A percentile compares a stretch with the other conserved stretches of the same genome.
These are phyloP conservation scores for Dipodascopsis tothii DNA, from an alignment of 805 yeast species.

Conservation along the genomic window DNA sequence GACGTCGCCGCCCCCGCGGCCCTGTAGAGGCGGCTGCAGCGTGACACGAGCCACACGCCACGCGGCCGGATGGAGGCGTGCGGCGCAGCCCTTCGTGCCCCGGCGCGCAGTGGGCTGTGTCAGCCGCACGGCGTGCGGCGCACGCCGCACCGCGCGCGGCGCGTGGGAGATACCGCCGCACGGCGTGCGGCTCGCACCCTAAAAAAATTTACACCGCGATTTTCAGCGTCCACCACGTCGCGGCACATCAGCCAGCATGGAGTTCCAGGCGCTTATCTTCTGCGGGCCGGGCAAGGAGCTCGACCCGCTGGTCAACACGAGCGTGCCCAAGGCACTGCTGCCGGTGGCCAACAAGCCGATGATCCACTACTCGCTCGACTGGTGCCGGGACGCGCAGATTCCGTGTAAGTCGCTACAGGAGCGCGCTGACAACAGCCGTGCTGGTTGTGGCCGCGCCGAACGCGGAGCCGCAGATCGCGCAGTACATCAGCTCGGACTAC, in stretches of 20 bases:
- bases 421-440: constrained; percentile 51
- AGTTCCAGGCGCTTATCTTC: constrained; percentile 80
- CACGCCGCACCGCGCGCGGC: too few relatives aligned
- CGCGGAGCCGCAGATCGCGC: constrained; percentile 41
- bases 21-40: too few relatives aligned
- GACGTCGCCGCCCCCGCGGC: too few relatives aligned
- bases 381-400: constrained; percentile 54
- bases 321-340: constrained; percentile 71
- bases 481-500: constrained; percentile 21
- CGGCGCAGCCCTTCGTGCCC: too few relatives aligned
- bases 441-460: constrained; percentile 42
- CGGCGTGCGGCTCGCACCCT: too few relatives aligned
- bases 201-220: too few relatives aligned
- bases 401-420: constrained; percentile 25
- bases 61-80: too few relatives aligned
- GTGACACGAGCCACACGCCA: too few relatives aligned
- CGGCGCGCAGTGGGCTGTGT: too few relatives aligned
- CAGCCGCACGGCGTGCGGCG: too few relatives aligned
- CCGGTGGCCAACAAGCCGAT: constrained; percentile 88
- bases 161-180: too few relatives aligned
- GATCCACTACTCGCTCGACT: constrained; percentile 77
- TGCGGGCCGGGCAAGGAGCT: constrained; percentile 79
- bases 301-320: constrained; percentile 58
- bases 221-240: too few relatives aligned
- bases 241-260: constrained; percentile 53